These are phyloP conservation scores for Globisporangium rhizosaccharum DNA, from an alignment of 352 stramenopile species.

Conservation along the genomic window DNA sequence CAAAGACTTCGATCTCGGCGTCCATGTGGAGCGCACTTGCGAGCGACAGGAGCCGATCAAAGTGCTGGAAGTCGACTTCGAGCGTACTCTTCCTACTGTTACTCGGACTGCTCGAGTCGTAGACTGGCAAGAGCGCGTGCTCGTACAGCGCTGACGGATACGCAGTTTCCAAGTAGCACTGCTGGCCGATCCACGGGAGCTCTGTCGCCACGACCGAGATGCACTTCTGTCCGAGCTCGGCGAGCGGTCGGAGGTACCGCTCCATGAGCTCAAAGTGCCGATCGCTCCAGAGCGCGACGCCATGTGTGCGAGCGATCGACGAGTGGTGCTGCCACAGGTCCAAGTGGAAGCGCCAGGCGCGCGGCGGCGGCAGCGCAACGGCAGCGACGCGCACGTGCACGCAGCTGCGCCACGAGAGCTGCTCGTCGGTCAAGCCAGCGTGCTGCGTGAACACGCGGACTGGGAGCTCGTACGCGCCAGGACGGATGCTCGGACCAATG, in stretches of 20 bases:
- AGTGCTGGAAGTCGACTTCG: constrained; percentile 59
- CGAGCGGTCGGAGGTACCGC: constrained; percentile 47
- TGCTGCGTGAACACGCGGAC: constrained; percentile 62
- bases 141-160: constrained; percentile 72
- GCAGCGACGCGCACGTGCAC: constrained; percentile 48
- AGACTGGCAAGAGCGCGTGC: constrained; percentile 59
- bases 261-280: constrained; percentile 64
- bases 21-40: constrained; percentile 44
- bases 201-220: constrained; percentile 68
- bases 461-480: constrained; percentile 59
- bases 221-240: constrained; percentile 68
- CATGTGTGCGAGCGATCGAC: constrained; percentile 48
- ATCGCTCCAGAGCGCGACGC: constrained; percentile 54
- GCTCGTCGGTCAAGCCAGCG: constrained; percentile 59
- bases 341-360: constrained; percentile 56
- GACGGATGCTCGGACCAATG: constrained; percentile 22
- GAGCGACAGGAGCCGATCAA: constrained; percentile 57
- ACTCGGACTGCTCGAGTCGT: neutral
- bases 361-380: constrained; percentile 39
- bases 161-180: constrained; percentile 63
- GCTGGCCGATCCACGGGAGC: constrained; percentile 73
- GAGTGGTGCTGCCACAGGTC: constrained; percentile 77
- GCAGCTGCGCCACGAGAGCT: constrained; percentile 54
- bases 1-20: constrained; percentile 72
- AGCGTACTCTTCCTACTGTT: constrained; percentile 7